Base-by-base conservation (phyloP, 768 basidiomycete species). In the Hydnum rufescens region DNA sequence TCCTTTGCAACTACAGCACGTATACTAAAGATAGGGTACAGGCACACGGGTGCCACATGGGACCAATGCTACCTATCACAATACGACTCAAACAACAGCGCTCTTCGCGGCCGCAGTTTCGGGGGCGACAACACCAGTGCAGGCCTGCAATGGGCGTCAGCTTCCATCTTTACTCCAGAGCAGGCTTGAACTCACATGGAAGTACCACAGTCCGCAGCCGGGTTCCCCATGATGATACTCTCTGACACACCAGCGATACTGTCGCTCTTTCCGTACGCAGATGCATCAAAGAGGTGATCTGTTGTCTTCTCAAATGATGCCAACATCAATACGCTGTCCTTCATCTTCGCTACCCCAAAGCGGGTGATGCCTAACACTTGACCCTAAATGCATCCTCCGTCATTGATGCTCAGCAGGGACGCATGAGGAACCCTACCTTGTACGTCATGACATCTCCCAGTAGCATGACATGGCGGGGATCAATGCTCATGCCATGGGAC, bases 281-380 rank as follows among this genome's bases (percentile, higher is more conserved):
- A 82, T 2, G 95, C 95, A 61, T 99, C 90, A 67, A 99, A 99
- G 55, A 99, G 68, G 65, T 99, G 95, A 69, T 99, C 95, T 13
- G 95, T 99, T 16, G 95, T 97, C 70, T 97, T 97, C 67, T 99
- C 95, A 65, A 99, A 99, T 25, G 89, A 95, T 5, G 95, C 95
- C 60, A 97, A 71, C 95, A 97, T 99, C 60, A 99, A 76, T 0
- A 96, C 92, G 60, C 87, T 89, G 66, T 99, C 95, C 66, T 97
- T 97, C 89, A 97, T 97, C 70, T 96, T 96, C 4, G 92, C 87
- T 25, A 99, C 93, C 62, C 95, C 95, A 66, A 97, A 97, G 29
- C 95, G 84, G 4, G 95, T 99, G 64, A 99, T 97, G 43, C 95
- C 95, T 50, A 99, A 69, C 1, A 97, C 90, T 64, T 97, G 93